Conservation (phyloP, 768 basidiomycete species). For the Lanmaoa pseudosensibilis region DNA sequence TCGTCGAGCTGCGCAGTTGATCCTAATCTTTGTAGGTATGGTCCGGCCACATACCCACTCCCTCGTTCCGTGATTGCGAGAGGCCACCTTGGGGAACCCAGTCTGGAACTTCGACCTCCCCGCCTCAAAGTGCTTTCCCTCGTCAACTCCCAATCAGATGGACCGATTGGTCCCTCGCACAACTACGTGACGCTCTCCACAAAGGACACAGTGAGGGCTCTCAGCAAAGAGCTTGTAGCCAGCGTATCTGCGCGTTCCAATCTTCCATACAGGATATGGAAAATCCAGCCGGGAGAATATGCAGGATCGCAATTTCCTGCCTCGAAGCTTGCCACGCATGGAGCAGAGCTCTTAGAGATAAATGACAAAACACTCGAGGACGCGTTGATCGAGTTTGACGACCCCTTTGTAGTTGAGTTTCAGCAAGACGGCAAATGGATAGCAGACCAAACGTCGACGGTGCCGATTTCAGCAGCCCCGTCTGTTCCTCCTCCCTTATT, state of each 20-base stretch:
- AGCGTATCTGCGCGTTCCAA: slow-evolving; percentile 34
- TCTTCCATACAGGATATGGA: slow-evolving; percentile 64
- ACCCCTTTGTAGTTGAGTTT: slow-evolving; percentile 78
- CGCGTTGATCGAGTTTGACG: slow-evolving; percentile 55
- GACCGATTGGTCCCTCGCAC: slow-evolving; percentile 31
- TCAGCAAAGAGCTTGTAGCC: slow-evolving; percentile 43
- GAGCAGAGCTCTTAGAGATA: slow-evolving; percentile 42
- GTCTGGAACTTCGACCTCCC: slow-evolving; percentile 74
- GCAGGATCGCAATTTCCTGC: slow-evolving; percentile 31
- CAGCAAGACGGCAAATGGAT: slow-evolving; percentile 60
- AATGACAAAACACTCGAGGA: slow-evolving; percentile 57
- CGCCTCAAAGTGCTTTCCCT: slow-evolving; percentile 57
- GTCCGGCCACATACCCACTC: slow-evolving; percentile 52
- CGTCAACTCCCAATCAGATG: slow-evolving; percentile 26
- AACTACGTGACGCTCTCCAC: slow-evolving; percentile 48
- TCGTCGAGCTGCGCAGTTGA: not conserved
- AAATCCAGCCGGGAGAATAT: slow-evolving; percentile 41
- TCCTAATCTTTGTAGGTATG: slow-evolving; percentile 61
- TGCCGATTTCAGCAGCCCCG: slow-evolving; percentile 5
- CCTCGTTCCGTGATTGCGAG: slow-evolving; percentile 67
- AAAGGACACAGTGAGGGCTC: slow-evolving; percentile 47
- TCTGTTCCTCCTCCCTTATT: slow-evolving; percentile 52
- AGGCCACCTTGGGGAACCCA: slow-evolving; percentile 48
- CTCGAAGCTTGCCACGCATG: slow-evolving; percentile 26
- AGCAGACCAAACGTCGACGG: slow-evolving; percentile 35